Evolutionary conservation across 2,329 filamentous ascomycete species (phyloP).

Genomic region (Calonectria honghensis): DNA sequence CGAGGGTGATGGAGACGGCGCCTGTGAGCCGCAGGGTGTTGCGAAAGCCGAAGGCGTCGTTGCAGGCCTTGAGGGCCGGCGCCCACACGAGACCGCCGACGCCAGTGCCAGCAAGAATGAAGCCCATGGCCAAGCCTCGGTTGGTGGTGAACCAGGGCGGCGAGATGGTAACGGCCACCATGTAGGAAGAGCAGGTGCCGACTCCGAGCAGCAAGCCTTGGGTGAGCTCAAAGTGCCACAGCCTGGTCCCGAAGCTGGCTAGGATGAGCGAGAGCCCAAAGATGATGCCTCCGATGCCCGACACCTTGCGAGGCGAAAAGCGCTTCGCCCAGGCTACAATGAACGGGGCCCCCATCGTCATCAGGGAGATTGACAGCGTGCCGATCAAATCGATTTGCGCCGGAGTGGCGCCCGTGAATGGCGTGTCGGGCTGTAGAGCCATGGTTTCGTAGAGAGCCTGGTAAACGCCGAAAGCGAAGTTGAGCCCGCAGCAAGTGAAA

Average conservation of each 20-base stretch:
- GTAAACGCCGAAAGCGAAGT: constrained; percentile 39
- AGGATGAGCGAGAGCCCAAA: constrained; percentile 32
- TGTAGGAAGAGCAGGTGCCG: constrained; percentile 26
- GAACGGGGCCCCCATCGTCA: constrained; percentile 33
- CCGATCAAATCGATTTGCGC: constrained; percentile 33
- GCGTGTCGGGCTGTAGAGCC: constrained; percentile 18
- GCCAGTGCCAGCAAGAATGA: constrained; percentile 29
- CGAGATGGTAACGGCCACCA: constrained; percentile 20
- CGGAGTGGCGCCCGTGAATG: constrained; percentile 25
- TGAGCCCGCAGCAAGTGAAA: constrained; percentile 39
- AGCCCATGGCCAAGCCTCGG: constrained; percentile 25
- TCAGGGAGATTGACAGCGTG: constrained; percentile 21
- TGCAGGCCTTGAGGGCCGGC: constrained; percentile 18
- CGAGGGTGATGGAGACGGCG: not conserved
- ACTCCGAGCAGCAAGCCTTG: constrained; percentile 33
- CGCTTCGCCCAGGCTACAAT: constrained; percentile 29
- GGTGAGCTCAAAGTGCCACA: constrained; percentile 35
- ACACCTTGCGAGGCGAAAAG: constrained; percentile 4
- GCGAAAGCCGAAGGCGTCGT: constrained; percentile 24
- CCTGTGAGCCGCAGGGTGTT: constrained; percentile 28
- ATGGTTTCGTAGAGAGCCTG: constrained; percentile 35
- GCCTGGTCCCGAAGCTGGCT: constrained; percentile 21
- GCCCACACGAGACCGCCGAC: constrained; percentile 35
- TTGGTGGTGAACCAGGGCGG: constrained; percentile 21
- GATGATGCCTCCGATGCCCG: constrained; percentile 10